Base-by-base conservation (phyloP, 73 alveolate species). In the Breviolum minutum region DNA sequence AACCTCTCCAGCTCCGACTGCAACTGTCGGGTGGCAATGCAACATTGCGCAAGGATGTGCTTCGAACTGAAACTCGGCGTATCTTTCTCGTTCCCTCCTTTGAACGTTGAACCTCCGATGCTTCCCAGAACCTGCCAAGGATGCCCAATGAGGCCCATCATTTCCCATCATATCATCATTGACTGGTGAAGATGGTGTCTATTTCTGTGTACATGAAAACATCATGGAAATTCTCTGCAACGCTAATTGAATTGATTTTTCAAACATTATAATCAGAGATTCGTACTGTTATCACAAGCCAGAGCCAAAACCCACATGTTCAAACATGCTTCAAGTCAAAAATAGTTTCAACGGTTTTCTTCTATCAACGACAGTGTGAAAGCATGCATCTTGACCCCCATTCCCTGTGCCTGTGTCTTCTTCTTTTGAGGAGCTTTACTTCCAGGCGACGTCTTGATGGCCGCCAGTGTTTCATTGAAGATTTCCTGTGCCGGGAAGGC, bases 71-170 rank as follows among this genome's bases (percentile, higher is more conserved):
- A 63, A 74, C 80, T 79, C 26, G 83, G 48, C 29, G 29, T 10
- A 8, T 32, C 69, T 66, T 29, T 24, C 26, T 92, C 98, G 54
- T 80, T 92, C 4, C 81, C 81, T 8, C 85, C 84, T 12, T 76
- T 92, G 80, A 92, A 92, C 54, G 98, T 92, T 7, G 98, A 92
- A 16, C 98, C 98, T 7, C 98, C 98, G 30, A 92, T 60, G 98
- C 90, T 74, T 61, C 98, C 98, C 63, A 61, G 24, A n/a, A 32
- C 90, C 90, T 54, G 89, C 97, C 54, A 40, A 40, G 3, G 54
- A 40, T 40, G 54, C 54, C 54, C n/a, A n/a, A n/a, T n/a, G 54
- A 40, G 0, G 54, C 54, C 54, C 54, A 40, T 40, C 54, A 40
- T 40, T n/a, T n/a, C 54, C 54, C 54, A 40, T 40, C 54, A 40